phyloP scores from a whole-genome alignment of 371 early-diverging fungal genomes.

The Mucor mucedo region DNA sequence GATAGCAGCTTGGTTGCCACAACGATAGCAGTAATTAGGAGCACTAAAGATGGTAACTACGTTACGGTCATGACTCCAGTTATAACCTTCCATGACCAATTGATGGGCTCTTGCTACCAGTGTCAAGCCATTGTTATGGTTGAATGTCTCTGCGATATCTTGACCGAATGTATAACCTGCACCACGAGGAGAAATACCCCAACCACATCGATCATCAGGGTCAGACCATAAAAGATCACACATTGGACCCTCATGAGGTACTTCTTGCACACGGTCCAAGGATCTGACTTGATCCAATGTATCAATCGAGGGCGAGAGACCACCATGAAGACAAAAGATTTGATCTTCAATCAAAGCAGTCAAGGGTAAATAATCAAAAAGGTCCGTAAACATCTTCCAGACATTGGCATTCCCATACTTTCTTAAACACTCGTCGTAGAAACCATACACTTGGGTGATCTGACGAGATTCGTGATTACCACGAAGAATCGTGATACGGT shows the following conservation, averaged over 20 bases:
- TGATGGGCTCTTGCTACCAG: constrained; percentile 98
- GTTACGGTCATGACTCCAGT: constrained; percentile 97
- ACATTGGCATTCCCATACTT: constrained; percentile 98
- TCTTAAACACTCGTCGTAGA: constrained; percentile 91
- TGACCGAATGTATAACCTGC: constrained; percentile 99
- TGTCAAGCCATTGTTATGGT: constrained; percentile 93
- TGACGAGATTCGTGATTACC: constrained; percentile 99
- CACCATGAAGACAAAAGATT: constrained; percentile 99
- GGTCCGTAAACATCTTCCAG: constrained; percentile 99
- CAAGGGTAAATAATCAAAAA: constrained; percentile 98
- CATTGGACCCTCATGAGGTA: constrained; percentile 99
- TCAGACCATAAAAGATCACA: constrained; percentile 99
- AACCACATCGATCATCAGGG: constrained; percentile 97
- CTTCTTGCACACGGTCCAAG: constrained; percentile 97
- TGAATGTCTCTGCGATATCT: constrained; percentile 96
- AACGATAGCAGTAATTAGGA: constrained; percentile 99
- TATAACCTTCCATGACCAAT: constrained; percentile 92
- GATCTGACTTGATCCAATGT: constrained; percentile 97
- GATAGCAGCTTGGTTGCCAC: constrained; percentile 99
- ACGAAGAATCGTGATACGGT: constrained; percentile 95
- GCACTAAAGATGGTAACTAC: constrained; percentile 99
- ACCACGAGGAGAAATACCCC: constrained; percentile 98
- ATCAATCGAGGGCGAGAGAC: constrained; percentile 96
- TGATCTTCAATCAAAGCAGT: constrained; percentile 82
- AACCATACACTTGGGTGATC: constrained; percentile 99